These are phyloP conservation scores for Articulospora tetracladia DNA, from an alignment of 495 filamentous ascomycete species.

Conservation along the genomic window DNA sequence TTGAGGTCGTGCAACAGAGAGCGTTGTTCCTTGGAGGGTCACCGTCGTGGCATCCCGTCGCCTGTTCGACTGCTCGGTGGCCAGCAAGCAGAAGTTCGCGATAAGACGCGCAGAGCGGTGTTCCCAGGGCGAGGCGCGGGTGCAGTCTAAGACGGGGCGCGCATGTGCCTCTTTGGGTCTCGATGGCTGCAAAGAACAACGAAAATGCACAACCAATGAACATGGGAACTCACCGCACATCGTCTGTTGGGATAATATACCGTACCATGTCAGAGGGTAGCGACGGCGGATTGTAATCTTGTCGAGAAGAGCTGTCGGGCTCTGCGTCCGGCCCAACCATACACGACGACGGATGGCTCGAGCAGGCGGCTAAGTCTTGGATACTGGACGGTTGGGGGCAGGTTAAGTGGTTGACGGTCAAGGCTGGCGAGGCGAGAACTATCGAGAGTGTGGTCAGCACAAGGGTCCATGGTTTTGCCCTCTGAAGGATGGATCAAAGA, in stretches of 20 bases:
- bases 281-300: conserved; percentile 19
- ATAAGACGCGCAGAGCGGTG: not conserved
- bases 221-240: conserved; percentile 23
- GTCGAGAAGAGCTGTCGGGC: conserved; percentile 23
- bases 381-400: conserved; percentile 26
- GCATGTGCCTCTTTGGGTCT: no score
- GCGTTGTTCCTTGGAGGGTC: conserved; percentile 5
- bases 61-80: conserved; percentile 16
- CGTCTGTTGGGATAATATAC: conserved; percentile 27
- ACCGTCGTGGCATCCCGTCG: conserved; percentile 19
- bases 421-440: conserved; percentile 21
- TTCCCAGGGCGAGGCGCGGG: not conserved
- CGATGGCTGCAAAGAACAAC: not conserved
- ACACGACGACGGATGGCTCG: conserved; percentile 20
- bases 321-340: conserved; percentile 24
- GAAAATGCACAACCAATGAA: conserved; percentile 20
- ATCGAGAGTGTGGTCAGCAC: conserved; percentile 16
- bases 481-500: not conserved
- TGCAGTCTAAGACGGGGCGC: not conserved
- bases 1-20: conserved; percentile 22
- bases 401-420: conserved; percentile 22
- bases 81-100: conserved; percentile 3
- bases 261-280: conserved; percentile 27
- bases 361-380: conserved; percentile 24
- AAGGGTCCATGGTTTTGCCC: not conserved